These are phyloP conservation scores for Picea sitchensis DNA, from an alignment of 75 land plant genomes.

Conservation along the genomic window DNA sequence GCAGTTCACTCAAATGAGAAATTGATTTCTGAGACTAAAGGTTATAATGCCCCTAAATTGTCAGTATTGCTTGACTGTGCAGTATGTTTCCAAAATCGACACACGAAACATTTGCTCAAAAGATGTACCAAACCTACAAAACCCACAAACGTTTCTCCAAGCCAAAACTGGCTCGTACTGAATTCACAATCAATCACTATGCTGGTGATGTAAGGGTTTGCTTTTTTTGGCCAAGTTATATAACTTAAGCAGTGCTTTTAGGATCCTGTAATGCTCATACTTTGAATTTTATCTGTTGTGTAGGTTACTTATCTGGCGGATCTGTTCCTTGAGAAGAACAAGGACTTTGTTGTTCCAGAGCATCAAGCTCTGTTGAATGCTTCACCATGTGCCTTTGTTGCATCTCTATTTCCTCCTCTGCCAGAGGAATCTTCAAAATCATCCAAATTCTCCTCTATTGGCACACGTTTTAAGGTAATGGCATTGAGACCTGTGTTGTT, in stretches of 20 bases:
- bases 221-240: not conserved
- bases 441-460: conserved; percentile 92
- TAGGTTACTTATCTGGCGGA: conserved; percentile 95
- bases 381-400: conserved; percentile 78
- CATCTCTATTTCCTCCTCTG: conserved; percentile 67
- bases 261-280: not conserved
- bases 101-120: conserved; percentile 92
- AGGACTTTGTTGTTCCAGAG: conserved; percentile 91
- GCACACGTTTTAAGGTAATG: conserved; percentile 84
- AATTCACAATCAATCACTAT: conserved; percentile 86
- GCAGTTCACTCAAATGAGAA: not conserved
- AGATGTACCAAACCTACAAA: conserved; percentile 81
- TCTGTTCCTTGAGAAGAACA: conserved; percentile 87
- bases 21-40: not conserved
- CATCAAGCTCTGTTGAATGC: conserved; percentile 81
- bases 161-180: conserved; percentile 88
- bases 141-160: conserved; percentile 81
- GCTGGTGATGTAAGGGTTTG: conserved; percentile 81
- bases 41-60: not conserved
- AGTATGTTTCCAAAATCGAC: conserved; percentile 96
- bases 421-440: conserved; percentile 79
- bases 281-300: not conserved
- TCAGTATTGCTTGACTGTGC: conserved; percentile 20
- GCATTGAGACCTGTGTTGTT: not conserved
- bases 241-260: not conserved